phyloP scores from a whole-genome alignment of 139 green algal species.

The Chlorella sp. region DNA sequence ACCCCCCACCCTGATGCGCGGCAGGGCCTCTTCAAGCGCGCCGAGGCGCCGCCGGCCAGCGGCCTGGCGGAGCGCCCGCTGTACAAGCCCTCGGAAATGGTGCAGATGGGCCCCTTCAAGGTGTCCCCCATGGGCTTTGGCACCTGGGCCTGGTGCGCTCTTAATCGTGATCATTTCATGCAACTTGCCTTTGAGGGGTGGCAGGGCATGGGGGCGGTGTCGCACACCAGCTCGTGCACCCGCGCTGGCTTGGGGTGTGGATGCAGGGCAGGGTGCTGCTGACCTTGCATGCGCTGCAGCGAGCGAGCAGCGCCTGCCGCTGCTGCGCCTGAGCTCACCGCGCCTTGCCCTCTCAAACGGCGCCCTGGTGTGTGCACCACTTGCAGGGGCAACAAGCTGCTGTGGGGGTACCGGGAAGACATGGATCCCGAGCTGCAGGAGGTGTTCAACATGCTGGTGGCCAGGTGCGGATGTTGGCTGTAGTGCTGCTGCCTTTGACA shows the following conservation, averaged over 20 bases:
- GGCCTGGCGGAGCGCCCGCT: conserved; percentile 31
- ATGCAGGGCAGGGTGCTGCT: too few species aligned
- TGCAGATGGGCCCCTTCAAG: conserved; percentile 59
- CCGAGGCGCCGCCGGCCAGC: not conserved
- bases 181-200: too few species aligned
- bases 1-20: not conserved
- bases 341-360: too few species aligned
- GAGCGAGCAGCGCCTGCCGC: too few species aligned
- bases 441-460: conserved; percentile 89
- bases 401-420: conserved; percentile 90
- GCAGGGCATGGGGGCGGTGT: too few species aligned
- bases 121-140: conserved; percentile 80
- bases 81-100: conserved; percentile 36
- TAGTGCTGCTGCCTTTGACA: too few species aligned
- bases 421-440: conserved; percentile 90
- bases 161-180: too few species aligned
- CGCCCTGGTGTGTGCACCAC: too few species aligned
- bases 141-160: conserved; percentile 74
- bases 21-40: conserved; percentile 1
- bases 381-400: conserved; percentile 78
- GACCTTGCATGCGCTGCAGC: too few species aligned
- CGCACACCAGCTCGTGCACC: too few species aligned
- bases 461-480: not conserved
- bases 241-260: too few species aligned
- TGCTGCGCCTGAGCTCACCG: too few species aligned